Base-by-base conservation (phyloP, 1,284 basidiomycete species). In the Puccinia triticina region DNA sequence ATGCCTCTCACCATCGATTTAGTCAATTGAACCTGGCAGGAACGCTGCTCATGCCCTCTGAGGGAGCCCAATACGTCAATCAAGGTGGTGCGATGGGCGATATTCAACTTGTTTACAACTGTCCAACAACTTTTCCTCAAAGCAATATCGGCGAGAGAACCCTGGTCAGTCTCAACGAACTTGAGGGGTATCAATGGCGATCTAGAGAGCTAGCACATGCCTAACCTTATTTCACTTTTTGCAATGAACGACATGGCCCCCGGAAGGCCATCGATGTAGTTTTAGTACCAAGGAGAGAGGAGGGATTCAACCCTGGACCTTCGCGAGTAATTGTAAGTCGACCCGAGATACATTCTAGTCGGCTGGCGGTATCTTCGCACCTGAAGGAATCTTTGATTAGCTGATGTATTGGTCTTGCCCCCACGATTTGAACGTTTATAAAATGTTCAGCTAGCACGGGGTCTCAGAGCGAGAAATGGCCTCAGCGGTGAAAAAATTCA, bases 21-120 rank as follows among this genome's bases (percentile, higher is more conserved):
- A 40, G 8, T 40, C 32, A 29, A 40, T 37, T 69, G 34, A 34
- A 34, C 34, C 59, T 77, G 32, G 40, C n/a, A 46, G 75, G 75
- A 64, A 43, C 32, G 29, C 43, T 77, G 14, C 34, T 34, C 29
- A 77, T 77, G 75, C 75, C 75, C 14, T 37, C 55, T 18, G 75
- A 77, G 11, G 75, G 75, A 14, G 75, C 55, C 46, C 57, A 77
- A 64, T 77, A 66, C 43, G 75, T 77, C 23, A 77, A 77, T 46
- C 75, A 77, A 77, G 75, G 75, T 37, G 75, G 75, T 46, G 75
- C 75, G 34, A 77, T 77, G 75, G 75, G 75, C 43, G 59, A 77
- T 48, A 77, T 77, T 34, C 75, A 77, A 29, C n/a, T 77, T 14
- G 59, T 77, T 29, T 77, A 77, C 26, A n/a, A 57, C 34, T 74